phyloP scores from a whole-genome alignment of 2,329 filamentous ascomycete species.

The Colletotrichum camelliae region DNA sequence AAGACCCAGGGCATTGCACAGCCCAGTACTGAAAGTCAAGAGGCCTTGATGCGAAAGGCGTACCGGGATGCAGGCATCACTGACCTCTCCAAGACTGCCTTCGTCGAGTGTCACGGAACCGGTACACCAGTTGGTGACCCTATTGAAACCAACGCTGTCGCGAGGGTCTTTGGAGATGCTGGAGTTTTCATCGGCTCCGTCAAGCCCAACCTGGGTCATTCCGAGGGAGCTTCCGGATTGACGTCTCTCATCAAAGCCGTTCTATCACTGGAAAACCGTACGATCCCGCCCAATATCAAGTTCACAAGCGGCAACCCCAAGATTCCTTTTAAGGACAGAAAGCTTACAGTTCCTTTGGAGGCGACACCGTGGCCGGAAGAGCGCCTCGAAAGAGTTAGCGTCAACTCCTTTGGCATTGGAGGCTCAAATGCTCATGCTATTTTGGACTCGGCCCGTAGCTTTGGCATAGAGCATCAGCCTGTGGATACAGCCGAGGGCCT shows the following conservation, averaged over 20 bases:
- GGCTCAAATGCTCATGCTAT: constrained; percentile 38
- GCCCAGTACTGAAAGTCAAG: constrained; percentile 41
- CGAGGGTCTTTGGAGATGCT: constrained; percentile 27
- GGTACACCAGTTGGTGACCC: constrained; percentile 53
- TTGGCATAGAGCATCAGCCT: background rate
- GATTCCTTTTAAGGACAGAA: background rate
- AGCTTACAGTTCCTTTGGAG: constrained; percentile 33
- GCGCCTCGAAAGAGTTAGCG: constrained; percentile 37
- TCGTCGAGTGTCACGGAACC: constrained; percentile 38
- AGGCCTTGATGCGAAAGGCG: constrained; percentile 23
- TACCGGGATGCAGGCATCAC: background rate
- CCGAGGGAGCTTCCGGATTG: constrained; percentile 47
- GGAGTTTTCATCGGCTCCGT: constrained; percentile 30
- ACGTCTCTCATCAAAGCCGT: constrained; percentile 47
- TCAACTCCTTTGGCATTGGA: constrained; percentile 39
- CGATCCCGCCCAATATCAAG: constrained; percentile 44
- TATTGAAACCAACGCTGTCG: constrained; percentile 37
- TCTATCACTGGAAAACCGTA: constrained; percentile 40
- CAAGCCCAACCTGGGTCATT: constrained; percentile 45
- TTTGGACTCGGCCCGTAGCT: background rate
- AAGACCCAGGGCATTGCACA: constrained; percentile 37
- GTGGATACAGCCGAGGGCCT: background rate
- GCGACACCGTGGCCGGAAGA: constrained; percentile 18
- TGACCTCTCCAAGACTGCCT: background rate
- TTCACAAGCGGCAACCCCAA: constrained; percentile 33